phyloP scores from a whole-genome alignment of 495 filamentous ascomycete species.

The Sabuloglossum arenarium region DNA sequence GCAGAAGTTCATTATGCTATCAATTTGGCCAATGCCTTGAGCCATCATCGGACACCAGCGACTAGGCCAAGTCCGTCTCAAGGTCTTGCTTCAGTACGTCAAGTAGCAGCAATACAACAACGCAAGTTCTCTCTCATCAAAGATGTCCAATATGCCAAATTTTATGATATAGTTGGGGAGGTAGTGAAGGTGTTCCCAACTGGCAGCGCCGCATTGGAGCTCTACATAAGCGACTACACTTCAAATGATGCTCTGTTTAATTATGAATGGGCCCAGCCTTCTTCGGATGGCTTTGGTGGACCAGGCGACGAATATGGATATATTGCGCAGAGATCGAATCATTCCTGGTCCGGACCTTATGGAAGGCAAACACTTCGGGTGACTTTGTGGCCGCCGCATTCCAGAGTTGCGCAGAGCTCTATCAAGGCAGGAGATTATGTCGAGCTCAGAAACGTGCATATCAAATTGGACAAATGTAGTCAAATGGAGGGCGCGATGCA shows the following conservation, averaged over 20 bases:
- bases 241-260: conserved; percentile 37
- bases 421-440: conserved; percentile 40
- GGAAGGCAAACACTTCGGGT: conserved; percentile 56
- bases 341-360: conserved; percentile 56
- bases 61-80: neutral
- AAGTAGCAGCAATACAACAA: neutral
- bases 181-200: conserved; percentile 43
- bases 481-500: conserved; percentile 56
- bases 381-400: conserved; percentile 51
- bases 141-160: conserved; percentile 32
- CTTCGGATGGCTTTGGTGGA: conserved; percentile 15
- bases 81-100: neutral
- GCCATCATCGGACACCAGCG: neutral
- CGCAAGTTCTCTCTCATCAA: conserved; percentile 46
- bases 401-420: conserved; percentile 28
- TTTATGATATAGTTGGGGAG: conserved; percentile 55
- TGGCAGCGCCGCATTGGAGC: conserved; percentile 25
- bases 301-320: conserved; percentile 32
- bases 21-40: neutral
- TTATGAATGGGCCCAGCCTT: conserved; percentile 24
- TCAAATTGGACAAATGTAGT: conserved; percentile 30
- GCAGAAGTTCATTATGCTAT: neutral
- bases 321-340: conserved; percentile 14
- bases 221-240: conserved; percentile 84
- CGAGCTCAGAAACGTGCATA: conserved; percentile 45